phyloP scores from a whole-genome alignment of 805 yeast species.

The Kazachstania bromeliacearum region DNA sequence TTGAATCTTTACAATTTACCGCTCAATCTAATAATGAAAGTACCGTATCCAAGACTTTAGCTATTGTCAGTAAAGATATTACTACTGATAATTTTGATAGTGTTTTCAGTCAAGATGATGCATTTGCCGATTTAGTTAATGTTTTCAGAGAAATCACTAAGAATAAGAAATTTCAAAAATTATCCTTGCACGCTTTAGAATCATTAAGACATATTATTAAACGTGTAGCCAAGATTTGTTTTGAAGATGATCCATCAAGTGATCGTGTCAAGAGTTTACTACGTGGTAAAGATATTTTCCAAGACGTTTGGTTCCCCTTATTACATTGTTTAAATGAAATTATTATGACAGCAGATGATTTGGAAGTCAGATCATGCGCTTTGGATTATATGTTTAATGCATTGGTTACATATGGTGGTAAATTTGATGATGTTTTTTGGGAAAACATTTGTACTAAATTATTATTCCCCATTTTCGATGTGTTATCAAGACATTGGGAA shows the following conservation, averaged over 20 bases:
- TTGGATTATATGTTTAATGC: conserved; percentile 74
- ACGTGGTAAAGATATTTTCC: conserved; percentile 36
- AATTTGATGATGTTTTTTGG: conserved; percentile 75
- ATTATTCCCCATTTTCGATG: conserved; percentile 83
- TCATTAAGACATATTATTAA: conserved; percentile 54
- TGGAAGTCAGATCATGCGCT: conserved; percentile 89
- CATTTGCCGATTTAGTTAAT: conserved; percentile 49
- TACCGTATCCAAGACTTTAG: conserved; percentile 55
- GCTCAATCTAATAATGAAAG: conserved; percentile 47
- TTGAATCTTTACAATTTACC: conserved; percentile 67
- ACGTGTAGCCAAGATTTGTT: conserved; percentile 42
- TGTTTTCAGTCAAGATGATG: conserved; percentile 60
- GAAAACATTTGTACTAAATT: conserved; percentile 64
- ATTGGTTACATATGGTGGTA: conserved; percentile 66
- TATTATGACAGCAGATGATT: conserved; percentile 86
- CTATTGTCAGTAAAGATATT: conserved; percentile 48
- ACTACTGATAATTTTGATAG: conserved; percentile 51
- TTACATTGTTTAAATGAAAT: conserved; percentile 76
- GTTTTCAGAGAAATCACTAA: conserved; percentile 77
- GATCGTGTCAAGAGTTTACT: conserved; percentile 17
- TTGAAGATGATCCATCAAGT: conserved; percentile 11
- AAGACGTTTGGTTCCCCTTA: conserved; percentile 78
- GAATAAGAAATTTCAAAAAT: conserved; percentile 71
- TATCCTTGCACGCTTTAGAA: conserved; percentile 72
- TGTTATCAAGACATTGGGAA: conserved; percentile 68